phyloP scores from a whole-genome alignment of 108 stramenopile genomes.

The Fistulifera pelliculosa region DNA sequence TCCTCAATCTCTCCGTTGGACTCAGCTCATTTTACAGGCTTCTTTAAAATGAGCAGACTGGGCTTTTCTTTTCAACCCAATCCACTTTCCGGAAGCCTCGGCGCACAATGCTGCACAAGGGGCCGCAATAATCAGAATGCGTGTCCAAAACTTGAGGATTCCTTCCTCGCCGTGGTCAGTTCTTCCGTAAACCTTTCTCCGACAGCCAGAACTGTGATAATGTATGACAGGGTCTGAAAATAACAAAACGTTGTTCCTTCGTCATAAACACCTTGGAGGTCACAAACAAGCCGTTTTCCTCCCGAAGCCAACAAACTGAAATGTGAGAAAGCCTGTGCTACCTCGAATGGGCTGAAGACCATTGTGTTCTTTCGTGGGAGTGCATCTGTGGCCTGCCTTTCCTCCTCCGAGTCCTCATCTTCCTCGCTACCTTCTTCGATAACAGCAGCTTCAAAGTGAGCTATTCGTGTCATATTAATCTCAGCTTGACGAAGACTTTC shows the following conservation, averaged over 20 bases:
- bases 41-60: too few relatives aligned
- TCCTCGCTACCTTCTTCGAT: not conserved
- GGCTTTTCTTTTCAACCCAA: too few relatives aligned
- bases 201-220: slow-evolving; percentile 7
- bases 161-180: slow-evolving; percentile 22
- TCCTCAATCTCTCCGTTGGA: too few relatives aligned
- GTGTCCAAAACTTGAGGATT: slow-evolving; percentile 20
- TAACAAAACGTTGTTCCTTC: slow-evolving; percentile 6
- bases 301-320: slow-evolving; percentile 16
- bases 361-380: too few relatives aligned
- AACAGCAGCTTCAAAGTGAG: not conserved
- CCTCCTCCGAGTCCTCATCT: slow-evolving; percentile 1
- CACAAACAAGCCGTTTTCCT: slow-evolving; percentile 15
- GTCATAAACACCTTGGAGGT: slow-evolving; percentile 27
- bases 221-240: slow-evolving; percentile 20
- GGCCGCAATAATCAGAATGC: slow-evolving; percentile 8
- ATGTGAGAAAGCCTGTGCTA: slow-evolving; percentile 33
- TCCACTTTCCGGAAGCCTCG: too few relatives aligned
- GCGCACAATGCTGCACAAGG: too few relatives aligned
- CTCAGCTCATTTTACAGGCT: too few relatives aligned
- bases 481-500: slow-evolving; percentile 10
- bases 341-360: slow-evolving; percentile 11
- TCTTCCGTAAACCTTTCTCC: slow-evolving; percentile 9
- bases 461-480: not conserved
- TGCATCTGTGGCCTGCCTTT: too few relatives aligned